Evolutionary conservation across 2,329 filamentous ascomycete genomes (phyloP), one percentile per base, ranked within the genome.

Genomic region (Nemania serpens): DNA sequence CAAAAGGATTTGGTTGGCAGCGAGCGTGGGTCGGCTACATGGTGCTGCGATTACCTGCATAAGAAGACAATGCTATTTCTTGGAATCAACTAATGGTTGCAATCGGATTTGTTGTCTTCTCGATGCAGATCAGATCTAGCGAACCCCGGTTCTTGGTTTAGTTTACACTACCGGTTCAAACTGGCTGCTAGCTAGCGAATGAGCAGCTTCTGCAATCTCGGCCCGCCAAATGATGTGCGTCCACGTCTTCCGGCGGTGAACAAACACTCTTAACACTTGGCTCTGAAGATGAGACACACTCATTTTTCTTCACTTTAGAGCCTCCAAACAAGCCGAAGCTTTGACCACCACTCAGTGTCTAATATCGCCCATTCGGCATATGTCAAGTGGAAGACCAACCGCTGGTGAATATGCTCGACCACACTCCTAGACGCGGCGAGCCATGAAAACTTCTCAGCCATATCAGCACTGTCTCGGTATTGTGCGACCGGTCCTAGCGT

Each of bases 21-120:
- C 37, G 13, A 53, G 52, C n/a, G 29, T 18, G 15, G 49, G 36
- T 46, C 22, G 47, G 43, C 34, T 62, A 37, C 18, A 47, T 62
- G 59, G 43, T 51, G 47, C 17, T 36, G 48, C 1, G 11, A 55
- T 45, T 59, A 57, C 52, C 25, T 58, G 55, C 59, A 64, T 60
- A 62, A 58, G 50, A 55, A 36, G 55, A 47, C 41, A 42, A 68
- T 67, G 59, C 58, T 55, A 62, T 68, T 68, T 64, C 54, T 62
- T 55, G 51, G 18, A 61, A 48, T 63, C 36, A 29, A 41, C 46
- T 15, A 53, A 61, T 51, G 41, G 41, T 9, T 48, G n/a, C 39
- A 56, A 61, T 66, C 57, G 58, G 48, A 65, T 67, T 69, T 63
- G 55, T 55, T 61, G 52, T 66, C 57, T 69, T 66, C 55, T 58